Percentiles rank a stretch among this genome's conserved stretches.
Conservation (phyloP, 2,329 filamentous ascomycete genomes). For the Ophiostoma piceae region DNA sequence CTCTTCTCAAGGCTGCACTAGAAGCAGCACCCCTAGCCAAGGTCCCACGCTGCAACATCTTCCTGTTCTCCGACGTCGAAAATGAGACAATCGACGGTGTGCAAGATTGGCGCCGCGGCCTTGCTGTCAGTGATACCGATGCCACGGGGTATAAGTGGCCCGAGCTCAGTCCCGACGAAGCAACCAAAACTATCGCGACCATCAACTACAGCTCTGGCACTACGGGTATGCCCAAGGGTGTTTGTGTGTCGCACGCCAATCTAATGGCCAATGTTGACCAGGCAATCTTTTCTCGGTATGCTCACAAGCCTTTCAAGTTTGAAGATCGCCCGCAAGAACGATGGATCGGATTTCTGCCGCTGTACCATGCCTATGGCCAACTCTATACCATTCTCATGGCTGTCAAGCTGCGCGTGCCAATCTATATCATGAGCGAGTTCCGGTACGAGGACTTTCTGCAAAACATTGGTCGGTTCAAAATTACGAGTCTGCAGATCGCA, state of each 20-base stretch:
- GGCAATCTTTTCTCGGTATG: slow-evolving; percentile 23
- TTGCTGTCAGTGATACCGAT: not conserved
- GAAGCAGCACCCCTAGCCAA: slow-evolving; percentile 37
- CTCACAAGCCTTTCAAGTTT: slow-evolving; percentile 23
- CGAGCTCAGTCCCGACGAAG: slow-evolving; percentile 33
- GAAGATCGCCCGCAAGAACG: slow-evolving; percentile 24
- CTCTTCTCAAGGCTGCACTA: slow-evolving; percentile 37
- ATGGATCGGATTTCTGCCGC: slow-evolving; percentile 28
- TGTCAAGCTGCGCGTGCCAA: slow-evolving; percentile 24
- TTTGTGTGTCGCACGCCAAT: slow-evolving; percentile 28
- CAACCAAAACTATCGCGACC: slow-evolving; percentile 30
- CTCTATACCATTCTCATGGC: slow-evolving; percentile 27
- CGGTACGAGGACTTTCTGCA: slow-evolving; percentile 23
- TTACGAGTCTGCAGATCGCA: slow-evolving; percentile 25
- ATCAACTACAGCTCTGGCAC: slow-evolving; percentile 28
- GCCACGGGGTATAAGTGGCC: not conserved
- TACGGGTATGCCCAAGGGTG: slow-evolving; percentile 29
- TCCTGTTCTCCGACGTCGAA: not conserved
- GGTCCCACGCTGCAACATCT: slow-evolving; percentile 27
- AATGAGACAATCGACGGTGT: not conserved
- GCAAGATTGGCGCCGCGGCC: not conserved
- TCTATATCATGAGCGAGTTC: slow-evolving; percentile 26
- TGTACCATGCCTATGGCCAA: slow-evolving; percentile 29
- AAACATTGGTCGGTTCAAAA: slow-evolving; percentile 22
- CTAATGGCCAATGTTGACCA: slow-evolving; percentile 28